Conservation (phyloP, 179 eudicot species). For the Nepenthes alata region DNA sequence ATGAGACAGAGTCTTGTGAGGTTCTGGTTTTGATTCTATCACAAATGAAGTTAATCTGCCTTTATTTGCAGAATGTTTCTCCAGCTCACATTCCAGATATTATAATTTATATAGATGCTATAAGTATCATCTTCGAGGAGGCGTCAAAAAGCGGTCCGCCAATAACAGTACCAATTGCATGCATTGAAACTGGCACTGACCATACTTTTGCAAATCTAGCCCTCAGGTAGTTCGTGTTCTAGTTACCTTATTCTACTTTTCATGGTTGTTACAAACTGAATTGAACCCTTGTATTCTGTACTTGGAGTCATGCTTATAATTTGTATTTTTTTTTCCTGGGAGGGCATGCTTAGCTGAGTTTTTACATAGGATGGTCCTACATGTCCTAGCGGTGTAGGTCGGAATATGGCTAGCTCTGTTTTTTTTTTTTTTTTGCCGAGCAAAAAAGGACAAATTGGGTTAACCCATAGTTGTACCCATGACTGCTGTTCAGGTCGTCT, state of each 20-base stretch:
- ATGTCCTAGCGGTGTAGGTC: no score
- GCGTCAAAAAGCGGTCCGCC: constrained; percentile 67
- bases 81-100: constrained; percentile 73
- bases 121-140: constrained; percentile 74
- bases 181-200: constrained; percentile 77
- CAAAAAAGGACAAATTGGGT: no score
- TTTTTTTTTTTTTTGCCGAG: no score
- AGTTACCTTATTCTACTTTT: constrained; percentile 9
- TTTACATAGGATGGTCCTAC: no score
- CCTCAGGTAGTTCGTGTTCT: constrained; percentile 51
- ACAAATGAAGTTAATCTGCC: constrained; percentile 9
- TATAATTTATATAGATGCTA: constrained; percentile 76
- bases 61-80: constrained; percentile 70
- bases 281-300: no score
- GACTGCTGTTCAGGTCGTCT: no score
- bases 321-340: no score
- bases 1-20: no score
- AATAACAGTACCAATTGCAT: constrained; percentile 66
- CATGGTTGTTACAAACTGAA: constrained; percentile 1
- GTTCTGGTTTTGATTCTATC: constrained; percentile 4
- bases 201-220: constrained; percentile 74
- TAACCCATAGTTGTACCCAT: no score
- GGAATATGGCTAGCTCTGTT: no score
- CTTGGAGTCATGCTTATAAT: no score
- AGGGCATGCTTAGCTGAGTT: no score